Percentiles rank a stretch among this genome's conserved stretches.
Conservation (phyloP, 371 early-diverging fungal genomes). For the Coemansia sp. region DNA sequence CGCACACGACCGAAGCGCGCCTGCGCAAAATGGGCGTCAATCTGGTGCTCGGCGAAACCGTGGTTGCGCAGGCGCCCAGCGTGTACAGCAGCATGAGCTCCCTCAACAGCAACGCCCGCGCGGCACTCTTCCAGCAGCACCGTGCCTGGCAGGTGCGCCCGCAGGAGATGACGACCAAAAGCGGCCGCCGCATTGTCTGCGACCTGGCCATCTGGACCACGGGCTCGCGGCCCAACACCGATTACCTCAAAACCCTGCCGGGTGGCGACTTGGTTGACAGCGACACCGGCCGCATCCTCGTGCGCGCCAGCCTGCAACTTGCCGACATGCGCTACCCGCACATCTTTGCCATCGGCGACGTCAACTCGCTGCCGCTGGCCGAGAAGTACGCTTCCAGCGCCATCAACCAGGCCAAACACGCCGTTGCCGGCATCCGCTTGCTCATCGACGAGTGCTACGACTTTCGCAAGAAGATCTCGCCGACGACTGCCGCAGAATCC, state of each 20-base stretch:
- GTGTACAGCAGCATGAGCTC: constrained; percentile 15
- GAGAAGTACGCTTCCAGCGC: constrained; percentile 44
- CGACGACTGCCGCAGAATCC: constrained; percentile 19
- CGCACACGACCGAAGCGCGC: constrained; percentile 14
- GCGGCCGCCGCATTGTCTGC: constrained; percentile 21
- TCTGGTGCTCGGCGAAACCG: constrained; percentile 26
- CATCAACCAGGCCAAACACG: constrained; percentile 26
- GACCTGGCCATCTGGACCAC: constrained; percentile 37
- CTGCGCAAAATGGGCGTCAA: constrained; percentile 38
- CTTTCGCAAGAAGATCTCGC: constrained; percentile 31
- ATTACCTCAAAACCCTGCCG: constrained; percentile 20
- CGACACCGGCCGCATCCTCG: constrained; percentile 56
- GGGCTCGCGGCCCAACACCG: constrained; percentile 34
- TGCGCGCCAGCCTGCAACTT: constrained; percentile 66
- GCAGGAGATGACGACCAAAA: constrained; percentile 12
- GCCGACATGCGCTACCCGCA: constrained; percentile 60
- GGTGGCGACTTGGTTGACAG: constrained; percentile 21
- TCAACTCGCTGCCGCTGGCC: constrained; percentile 43
- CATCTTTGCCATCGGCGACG: constrained; percentile 70
- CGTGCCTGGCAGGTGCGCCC: constrained; percentile 19
- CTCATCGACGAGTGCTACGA: constrained; percentile 39
- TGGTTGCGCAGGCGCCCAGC: constrained; percentile 10
- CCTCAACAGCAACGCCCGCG: constrained; percentile 3
- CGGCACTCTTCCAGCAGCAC: neutral
- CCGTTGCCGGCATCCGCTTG: constrained; percentile 15